A percentile compares a stretch with the other conserved stretches of the same genome.
Conservation (phyloP, 352 stramenopile genomes). For the Globisporangium okanoganense region DNA sequence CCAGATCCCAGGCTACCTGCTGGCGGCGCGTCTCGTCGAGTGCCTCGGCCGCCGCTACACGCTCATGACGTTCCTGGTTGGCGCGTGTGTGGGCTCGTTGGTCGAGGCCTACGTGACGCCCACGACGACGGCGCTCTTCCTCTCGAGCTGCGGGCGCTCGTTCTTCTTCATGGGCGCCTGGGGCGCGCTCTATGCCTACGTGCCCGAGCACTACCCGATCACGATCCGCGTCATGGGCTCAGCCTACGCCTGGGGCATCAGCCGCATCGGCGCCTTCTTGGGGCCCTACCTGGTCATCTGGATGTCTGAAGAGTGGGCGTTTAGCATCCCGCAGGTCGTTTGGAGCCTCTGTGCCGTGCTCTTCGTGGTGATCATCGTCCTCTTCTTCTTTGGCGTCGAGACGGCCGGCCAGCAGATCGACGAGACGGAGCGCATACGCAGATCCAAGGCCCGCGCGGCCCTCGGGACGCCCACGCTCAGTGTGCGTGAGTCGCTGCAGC, state of each 20-base stretch:
- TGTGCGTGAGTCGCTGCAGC: background rate
- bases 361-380: slow-evolving; percentile 5
- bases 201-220: slow-evolving; percentile 27
- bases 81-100: slow-evolving; percentile 17
- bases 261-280: slow-evolving; percentile 20
- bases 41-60: slow-evolving; percentile 1
- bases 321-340: background rate
- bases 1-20: slow-evolving; percentile 8
- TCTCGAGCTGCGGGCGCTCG: slow-evolving; percentile 16
- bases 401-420: slow-evolving; percentile 12
- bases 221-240: slow-evolving; percentile 20
- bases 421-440: slow-evolving; percentile 6
- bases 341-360: slow-evolving; percentile 5
- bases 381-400: slow-evolving; percentile 18
- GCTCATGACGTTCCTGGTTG: slow-evolving; percentile 18
- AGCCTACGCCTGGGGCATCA: slow-evolving; percentile 15
- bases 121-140: slow-evolving; percentile 9
- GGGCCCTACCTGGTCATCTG: slow-evolving; percentile 20
- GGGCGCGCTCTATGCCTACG: slow-evolving; percentile 23
- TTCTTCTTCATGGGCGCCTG: slow-evolving; percentile 13
- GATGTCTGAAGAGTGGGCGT: slow-evolving; percentile 8
- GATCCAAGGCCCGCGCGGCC: background rate
- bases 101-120: slow-evolving; percentile 14
- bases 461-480: background rate
- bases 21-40: background rate